phyloP scores from a whole-genome alignment of 768 basidiomycete genomes.

The Coprinopsis cinerea region DNA sequence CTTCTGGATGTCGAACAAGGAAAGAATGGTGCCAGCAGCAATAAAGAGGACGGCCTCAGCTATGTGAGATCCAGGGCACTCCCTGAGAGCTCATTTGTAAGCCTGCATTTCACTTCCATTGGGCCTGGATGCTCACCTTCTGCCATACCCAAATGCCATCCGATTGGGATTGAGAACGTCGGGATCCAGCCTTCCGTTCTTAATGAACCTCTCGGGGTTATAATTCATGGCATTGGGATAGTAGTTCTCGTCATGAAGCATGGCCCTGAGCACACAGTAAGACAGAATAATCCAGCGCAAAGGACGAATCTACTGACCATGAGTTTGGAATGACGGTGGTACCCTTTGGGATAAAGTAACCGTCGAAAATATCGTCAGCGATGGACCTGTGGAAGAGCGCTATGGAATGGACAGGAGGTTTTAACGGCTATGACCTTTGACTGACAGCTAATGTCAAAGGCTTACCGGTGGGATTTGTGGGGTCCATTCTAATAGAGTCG shows the following conservation, averaged over 20 bases:
- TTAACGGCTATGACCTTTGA: not conserved
- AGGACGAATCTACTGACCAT: not conserved
- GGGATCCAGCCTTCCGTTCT: slow-evolving; percentile 14
- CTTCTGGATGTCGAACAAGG: slow-evolving; percentile 9
- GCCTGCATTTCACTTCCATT: not conserved
- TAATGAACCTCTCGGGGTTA: slow-evolving; percentile 18
- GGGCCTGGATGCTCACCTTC: slow-evolving; percentile 15
- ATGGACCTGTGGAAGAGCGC: not conserved
- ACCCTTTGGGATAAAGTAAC: not conserved
- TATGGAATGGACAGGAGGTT: not conserved
- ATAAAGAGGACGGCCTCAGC: not conserved
- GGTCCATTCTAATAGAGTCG: not conserved
- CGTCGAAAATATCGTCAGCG: not conserved
- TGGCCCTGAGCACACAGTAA: slow-evolving; percentile 11
- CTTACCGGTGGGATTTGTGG: not conserved
- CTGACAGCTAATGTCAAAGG: not conserved
- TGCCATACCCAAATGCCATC: slow-evolving; percentile 26
- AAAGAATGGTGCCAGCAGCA: slow-evolving; percentile 4
- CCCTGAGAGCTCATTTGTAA: not conserved
- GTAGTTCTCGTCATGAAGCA: slow-evolving; percentile 16
- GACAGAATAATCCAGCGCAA: not conserved
- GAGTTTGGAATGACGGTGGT: not conserved
- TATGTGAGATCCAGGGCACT: slow-evolving; percentile 6
- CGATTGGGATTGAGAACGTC: slow-evolving; percentile 21
- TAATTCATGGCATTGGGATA: slow-evolving; percentile 17